These are phyloP conservation scores for Suhomyces bribrorum DNA, from an alignment of 1,139 yeast species.

Conservation along the genomic window DNA sequence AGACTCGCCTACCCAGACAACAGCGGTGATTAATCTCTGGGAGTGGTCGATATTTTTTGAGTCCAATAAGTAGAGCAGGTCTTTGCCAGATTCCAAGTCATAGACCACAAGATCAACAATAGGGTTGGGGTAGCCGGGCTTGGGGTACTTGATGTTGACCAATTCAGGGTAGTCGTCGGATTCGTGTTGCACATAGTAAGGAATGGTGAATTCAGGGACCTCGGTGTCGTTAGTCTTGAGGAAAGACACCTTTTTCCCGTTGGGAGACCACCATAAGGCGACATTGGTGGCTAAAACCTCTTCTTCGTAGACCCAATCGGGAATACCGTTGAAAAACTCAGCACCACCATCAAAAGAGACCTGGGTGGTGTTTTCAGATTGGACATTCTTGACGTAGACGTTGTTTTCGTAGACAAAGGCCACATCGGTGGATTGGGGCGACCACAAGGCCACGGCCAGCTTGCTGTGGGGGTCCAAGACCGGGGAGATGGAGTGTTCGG, in stretches of 20 bases:
- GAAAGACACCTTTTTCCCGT: slow-evolving; percentile 48
- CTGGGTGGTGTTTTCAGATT: slow-evolving; percentile 23
- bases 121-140: slow-evolving; percentile 50
- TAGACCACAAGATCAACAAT: slow-evolving; percentile 41
- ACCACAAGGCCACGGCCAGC: slow-evolving; percentile 24
- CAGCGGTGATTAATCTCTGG: slow-evolving; percentile 43
- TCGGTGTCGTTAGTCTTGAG: slow-evolving; percentile 52
- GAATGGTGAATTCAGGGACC: slow-evolving; percentile 54
- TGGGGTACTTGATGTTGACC: slow-evolving; percentile 44
- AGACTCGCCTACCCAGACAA: slow-evolving; percentile 41
- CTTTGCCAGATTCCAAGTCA: slow-evolving; percentile 21
- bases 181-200: slow-evolving; percentile 54
- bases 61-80: slow-evolving; percentile 23
- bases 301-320: slow-evolving; percentile 67
- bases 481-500: slow-evolving; percentile 18
- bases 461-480: slow-evolving; percentile 18
- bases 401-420: slow-evolving; percentile 41
- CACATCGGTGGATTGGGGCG: slow-evolving; percentile 37
- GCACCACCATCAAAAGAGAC: slow-evolving; percentile 53
- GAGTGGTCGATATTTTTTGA: slow-evolving; percentile 23
- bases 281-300: slow-evolving; percentile 54
- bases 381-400: slow-evolving; percentile 32
- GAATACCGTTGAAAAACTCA: slow-evolving; percentile 55
- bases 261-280: slow-evolving; percentile 63
- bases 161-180: slow-evolving; percentile 44